phyloP scores from a whole-genome alignment of 805 yeast species.

The Maudiozyma barnettii region DNA sequence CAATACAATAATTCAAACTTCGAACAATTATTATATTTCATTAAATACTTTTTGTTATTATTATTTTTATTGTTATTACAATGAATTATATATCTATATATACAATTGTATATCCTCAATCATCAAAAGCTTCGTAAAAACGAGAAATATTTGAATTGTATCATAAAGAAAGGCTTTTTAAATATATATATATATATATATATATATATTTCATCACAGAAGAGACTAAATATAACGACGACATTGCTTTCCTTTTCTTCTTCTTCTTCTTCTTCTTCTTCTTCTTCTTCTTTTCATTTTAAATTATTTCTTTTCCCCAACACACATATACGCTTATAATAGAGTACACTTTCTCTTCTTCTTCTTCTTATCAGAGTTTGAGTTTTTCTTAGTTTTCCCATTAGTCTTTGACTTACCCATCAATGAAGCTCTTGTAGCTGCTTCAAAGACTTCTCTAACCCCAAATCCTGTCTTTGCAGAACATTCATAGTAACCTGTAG shows the following conservation, averaged over 20 bases:
- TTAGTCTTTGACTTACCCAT: conserved; percentile 39
- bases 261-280: no score
- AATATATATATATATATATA: no score
- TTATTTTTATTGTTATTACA: neutral
- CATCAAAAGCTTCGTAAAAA: neutral
- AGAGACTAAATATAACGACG: no score
- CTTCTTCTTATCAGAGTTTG: conserved; percentile 42
- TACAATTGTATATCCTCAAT: no score
- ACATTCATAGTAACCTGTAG: conserved; percentile 79
- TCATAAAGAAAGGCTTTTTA: no score
- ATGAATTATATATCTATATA: neutral
- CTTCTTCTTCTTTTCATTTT: no score
- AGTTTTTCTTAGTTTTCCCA: conserved; percentile 17
- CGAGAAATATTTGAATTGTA: neutral
- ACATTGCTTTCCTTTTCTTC: no score
- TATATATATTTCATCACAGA: no score
- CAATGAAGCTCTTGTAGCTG: conserved; percentile 86
- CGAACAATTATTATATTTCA: neutral
- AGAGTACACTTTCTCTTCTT: conserved; percentile 66
- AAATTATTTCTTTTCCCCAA: no score
- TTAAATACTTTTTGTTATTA: neutral
- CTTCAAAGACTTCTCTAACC: conserved; percentile 86
- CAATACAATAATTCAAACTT: neutral
- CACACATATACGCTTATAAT: conserved; percentile 38
- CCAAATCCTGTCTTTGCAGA: conserved; percentile 87